Conservation (phyloP, 2,329 filamentous ascomycete species). For the Trichoderma sp. region DNA sequence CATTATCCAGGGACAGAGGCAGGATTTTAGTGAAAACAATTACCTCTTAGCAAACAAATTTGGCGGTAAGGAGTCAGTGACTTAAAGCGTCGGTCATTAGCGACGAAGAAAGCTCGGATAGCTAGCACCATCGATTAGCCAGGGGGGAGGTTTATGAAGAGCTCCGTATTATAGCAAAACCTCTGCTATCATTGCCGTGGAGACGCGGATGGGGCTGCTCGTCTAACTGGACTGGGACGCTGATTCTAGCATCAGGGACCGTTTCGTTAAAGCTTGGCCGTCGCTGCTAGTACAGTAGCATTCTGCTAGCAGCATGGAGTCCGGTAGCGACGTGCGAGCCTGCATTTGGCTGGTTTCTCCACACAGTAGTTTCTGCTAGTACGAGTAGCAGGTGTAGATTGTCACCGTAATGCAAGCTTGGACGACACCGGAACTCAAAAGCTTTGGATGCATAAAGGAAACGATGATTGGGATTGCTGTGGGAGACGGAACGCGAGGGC, state of each 20-base stretch:
- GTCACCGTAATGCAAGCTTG: neutral
- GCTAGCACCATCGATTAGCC: neutral
- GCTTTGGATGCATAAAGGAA: conserved; percentile 1
- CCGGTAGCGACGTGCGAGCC: neutral
- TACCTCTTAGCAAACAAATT: conserved; percentile 2
- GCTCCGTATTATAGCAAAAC: conserved; percentile 26
- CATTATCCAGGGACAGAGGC: neutral
- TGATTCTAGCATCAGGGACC: conserved; percentile 2
- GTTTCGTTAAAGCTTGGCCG: conserved; percentile 11
- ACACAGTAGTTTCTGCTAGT: neutral
- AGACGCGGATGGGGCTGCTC: conserved; percentile 20
- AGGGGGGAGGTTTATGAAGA: conserved; percentile 12
- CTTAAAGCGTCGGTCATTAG: conserved; percentile 12
- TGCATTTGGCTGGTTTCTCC: conserved; percentile 5
- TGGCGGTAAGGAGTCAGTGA: conserved; percentile 12
- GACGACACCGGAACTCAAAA: conserved; percentile 16
- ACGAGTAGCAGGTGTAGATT: neutral
- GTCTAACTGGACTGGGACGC: conserved; percentile 15
- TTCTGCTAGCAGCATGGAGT: neutral
- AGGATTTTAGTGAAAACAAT: conserved; percentile 9
- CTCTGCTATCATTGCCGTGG: conserved; percentile 25
- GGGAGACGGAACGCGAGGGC: conserved; percentile 12
- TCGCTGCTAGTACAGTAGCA: neutral
- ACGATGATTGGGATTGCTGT: conserved; percentile 4
- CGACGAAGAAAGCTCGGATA: conserved; percentile 18